phyloP scores from a whole-genome alignment of 495 filamentous ascomycete species.

The Penicillium atrosanguineum region DNA sequence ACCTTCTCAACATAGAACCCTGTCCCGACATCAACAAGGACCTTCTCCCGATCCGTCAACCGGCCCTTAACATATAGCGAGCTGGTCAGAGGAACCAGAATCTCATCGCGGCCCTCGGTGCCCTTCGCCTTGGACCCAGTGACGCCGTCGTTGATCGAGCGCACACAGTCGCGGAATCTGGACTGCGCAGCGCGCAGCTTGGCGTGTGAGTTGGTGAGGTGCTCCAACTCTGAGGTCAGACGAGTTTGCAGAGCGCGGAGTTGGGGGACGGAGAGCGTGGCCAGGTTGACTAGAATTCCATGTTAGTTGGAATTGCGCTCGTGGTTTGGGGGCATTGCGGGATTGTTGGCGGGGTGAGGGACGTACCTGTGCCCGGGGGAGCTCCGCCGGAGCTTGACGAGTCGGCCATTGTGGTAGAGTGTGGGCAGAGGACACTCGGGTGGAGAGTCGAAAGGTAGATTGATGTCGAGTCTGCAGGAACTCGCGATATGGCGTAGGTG shows the following conservation, averaged over 20 bases:
- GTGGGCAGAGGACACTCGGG: neutral
- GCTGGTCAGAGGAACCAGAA: constrained; percentile 88
- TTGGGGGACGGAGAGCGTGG: constrained; percentile 53
- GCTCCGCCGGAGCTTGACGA: constrained; percentile 31
- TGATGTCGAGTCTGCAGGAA: constrained; percentile 5
- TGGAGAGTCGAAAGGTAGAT: neutral
- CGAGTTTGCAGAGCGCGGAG: constrained; percentile 81
- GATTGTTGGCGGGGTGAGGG: neutral
- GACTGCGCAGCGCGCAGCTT: constrained; percentile 85
- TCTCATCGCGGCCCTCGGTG: constrained; percentile 44
- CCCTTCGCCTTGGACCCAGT: constrained; percentile 40
- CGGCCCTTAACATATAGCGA: constrained; percentile 90
- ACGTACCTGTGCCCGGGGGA: constrained; percentile 33
- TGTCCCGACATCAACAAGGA: constrained; percentile 93
- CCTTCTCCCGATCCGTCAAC: constrained; percentile 71
- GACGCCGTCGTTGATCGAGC: constrained; percentile 62
- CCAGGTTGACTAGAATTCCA: constrained; percentile 57
- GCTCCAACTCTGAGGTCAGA: constrained; percentile 90
- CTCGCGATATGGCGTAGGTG: constrained; percentile 20
- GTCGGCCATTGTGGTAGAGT: constrained; percentile 23
- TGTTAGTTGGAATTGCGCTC: constrained; percentile 1
- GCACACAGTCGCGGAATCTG: constrained; percentile 88
- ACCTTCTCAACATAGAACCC: constrained; percentile 98
- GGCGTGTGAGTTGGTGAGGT: constrained; percentile 82
- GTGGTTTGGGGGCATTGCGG: neutral